Evolutionary conservation across 306 rosid genomes (phyloP), one percentile per base, ranked within the genome.

Genomic region (Pterocarpus santalinus): DNA sequence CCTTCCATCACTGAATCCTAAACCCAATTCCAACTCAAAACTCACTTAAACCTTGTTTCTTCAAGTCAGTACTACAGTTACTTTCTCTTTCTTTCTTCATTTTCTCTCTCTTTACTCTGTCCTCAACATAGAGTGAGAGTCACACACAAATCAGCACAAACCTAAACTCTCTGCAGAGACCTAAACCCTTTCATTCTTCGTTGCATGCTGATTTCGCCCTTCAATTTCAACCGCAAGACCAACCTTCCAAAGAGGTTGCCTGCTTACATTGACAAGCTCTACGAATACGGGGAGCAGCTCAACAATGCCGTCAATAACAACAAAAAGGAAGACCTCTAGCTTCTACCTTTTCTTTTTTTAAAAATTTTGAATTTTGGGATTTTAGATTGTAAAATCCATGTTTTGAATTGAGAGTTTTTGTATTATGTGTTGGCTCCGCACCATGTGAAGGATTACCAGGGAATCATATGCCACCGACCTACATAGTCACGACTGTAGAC

Each of bases 251-350:
- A 79, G 98, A 92, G 69, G 87, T 1, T 22, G 28, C 28, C 92
- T 71, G 76, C 79, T 22, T 85, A 75, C 86, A 95, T 95, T 83
- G 98, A 93, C 84, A 90, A 91, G 83, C 99, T 95, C 77, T 95
- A 95, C 82, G 93, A 90, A 81, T 91, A 89, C 85, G 95, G 97
- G 63, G 97, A 95, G 88, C 92, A 92, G 17, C 99, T 95, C 89
- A 95, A 89, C 80, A 92, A 49, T 65, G 90, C 98, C 79, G 86
- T 87, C 53, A 98, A 95, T 83, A 95, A 95, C 28, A 22, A 22
- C 28, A 22, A 22, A 22, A 22, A 22, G 28, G 28, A 22, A 22
- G 28, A 12, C 16, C 53, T 28, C 30, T n/a, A n/a, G n/a, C n/a
- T 49, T 66, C 35, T 0, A 28, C 33, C 32, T 11, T 49, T n/a